A percentile compares a stretch with the other conserved stretches of the same genome.
These are phyloP conservation scores for Thermochaetoides dissita DNA, from an alignment of 2,329 filamentous ascomycete genomes.

Conservation along the genomic window DNA sequence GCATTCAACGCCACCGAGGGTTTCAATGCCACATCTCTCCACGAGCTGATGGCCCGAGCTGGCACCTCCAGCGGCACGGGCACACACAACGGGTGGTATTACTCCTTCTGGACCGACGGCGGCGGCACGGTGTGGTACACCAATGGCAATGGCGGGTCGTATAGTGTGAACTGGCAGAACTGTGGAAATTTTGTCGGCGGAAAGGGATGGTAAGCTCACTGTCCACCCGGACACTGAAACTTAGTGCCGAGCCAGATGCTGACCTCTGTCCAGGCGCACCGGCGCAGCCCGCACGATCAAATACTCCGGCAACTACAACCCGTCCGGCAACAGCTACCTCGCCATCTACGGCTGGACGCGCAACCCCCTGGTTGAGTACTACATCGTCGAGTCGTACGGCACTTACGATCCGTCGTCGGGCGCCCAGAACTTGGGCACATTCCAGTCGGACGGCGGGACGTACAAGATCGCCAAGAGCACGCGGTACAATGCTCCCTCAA, in stretches of 20 bases:
- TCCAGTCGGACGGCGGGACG: conserved; percentile 20
- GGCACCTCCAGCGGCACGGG: conserved; percentile 32
- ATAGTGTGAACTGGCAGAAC: conserved; percentile 33
- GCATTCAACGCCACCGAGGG: conserved; percentile 8
- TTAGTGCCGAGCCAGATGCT: too few relatives aligned
- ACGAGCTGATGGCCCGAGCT: too few relatives aligned
- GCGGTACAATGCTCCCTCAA: conserved; percentile 27
- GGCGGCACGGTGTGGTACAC: conserved; percentile 37
- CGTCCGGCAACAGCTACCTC: conserved; percentile 18
- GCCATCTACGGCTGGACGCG: conserved; percentile 22
- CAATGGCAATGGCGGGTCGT: conserved; percentile 26
- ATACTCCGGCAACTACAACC: conserved; percentile 18
- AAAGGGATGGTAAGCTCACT: conserved; percentile 28
- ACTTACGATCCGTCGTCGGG: conserved; percentile 26
- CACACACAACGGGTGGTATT: conserved; percentile 44
- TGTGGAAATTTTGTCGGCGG: conserved; percentile 34
- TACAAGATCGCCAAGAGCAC: conserved; percentile 23
- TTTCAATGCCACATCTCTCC: too few relatives aligned
- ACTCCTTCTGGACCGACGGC: conserved; percentile 46
- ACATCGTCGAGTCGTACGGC: conserved; percentile 21
- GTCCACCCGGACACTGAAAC: conserved; percentile 11
- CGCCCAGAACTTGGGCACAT: conserved; percentile 18
- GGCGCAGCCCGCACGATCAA: conserved; percentile 25
- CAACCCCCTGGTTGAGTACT: conserved; percentile 18
- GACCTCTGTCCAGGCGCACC: conserved; percentile 19